Conservation (phyloP, 148 eudicot species). For the Vaccinium darrowii region DNA sequence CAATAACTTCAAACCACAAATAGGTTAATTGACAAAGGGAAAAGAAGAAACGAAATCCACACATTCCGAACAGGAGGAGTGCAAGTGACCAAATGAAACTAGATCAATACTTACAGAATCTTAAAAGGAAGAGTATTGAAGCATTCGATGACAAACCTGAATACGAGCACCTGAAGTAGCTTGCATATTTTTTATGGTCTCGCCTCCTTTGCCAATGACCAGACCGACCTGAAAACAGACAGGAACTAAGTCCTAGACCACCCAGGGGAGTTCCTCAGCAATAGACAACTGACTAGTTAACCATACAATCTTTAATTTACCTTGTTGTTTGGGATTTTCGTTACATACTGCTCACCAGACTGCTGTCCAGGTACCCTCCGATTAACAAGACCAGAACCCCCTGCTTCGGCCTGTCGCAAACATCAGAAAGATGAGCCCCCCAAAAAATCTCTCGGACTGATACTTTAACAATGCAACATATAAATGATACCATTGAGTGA, state of each 20-base stretch:
- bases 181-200: slow-evolving; percentile 91
- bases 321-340: slow-evolving; percentile 83
- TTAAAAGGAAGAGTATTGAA: not conserved
- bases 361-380: slow-evolving; percentile 50
- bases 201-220: slow-evolving; percentile 97
- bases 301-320: slow-evolving; percentile 24
- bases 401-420: slow-evolving; percentile 68
- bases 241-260: slow-evolving; percentile 4
- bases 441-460: not conserved
- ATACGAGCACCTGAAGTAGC: slow-evolving; percentile 83
- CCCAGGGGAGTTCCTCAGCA: slow-evolving; percentile 3
- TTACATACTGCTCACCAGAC: slow-evolving; percentile 57
- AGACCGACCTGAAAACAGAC: slow-evolving; percentile 75
- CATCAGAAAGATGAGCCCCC: not conserved
- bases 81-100: not conserved
- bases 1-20: not conserved
- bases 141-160: slow-evolving; percentile 49
- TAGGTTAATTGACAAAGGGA: not conserved
- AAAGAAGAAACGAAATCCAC: not conserved
- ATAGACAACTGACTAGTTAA: not conserved
- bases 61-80: not conserved
- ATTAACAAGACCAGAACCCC: slow-evolving; percentile 73
- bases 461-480: not conserved
- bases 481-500: not conserved
- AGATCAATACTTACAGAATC: not conserved